Base-by-base conservation (phyloP, 1,284 basidiomycete species). In the Cystobasidiaceae sp. region DNA sequence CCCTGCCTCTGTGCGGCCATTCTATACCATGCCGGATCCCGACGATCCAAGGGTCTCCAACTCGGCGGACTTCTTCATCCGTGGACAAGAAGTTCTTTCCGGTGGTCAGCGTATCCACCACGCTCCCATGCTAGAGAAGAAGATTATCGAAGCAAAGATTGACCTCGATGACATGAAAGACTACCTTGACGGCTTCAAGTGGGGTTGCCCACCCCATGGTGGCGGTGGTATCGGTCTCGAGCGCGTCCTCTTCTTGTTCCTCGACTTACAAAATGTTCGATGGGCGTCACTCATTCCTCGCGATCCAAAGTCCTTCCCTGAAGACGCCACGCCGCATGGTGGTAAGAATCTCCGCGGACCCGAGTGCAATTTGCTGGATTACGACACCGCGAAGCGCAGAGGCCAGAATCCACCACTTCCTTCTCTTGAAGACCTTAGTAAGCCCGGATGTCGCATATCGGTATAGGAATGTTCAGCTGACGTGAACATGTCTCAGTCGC, bases 31-130 rank as follows among this genome's bases (percentile, higher is more conserved):
- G 93, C 89, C 92, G 63, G 92, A 96, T 79, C 85, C 93, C 23
- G 81, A 84, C 67, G 86, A 96, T 78, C 85, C 89, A 85, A 85
- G 84, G 17, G 82, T 96, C 64, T 96, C 93, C 64, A 97, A 98
- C 80, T 97, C 94, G 45, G 98, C 97, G 78, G 94, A 98, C 80
- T 97, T 98, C 79, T 97, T 98, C 84, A 96, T 98, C 91, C 86
- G 94, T 37, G 94, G 94, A 13, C 93, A 98, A 79, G 94, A 98
- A 79, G 97, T 98, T 74, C 81, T 98, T 30, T 97, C 93, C 2
- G 94, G 94, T n/a, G 94, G 94, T 21, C 94, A 98, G 78, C 67
- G 84, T 89, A 69, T 74, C 11, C 96, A 98, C 79, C 93, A 97
- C 74, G 85, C 94, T 4, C 79, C 80, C 13, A 81, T 94, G 68